Conservation (phyloP, 495 filamentous ascomycete genomes). For the Aspergillus heteromorphus region DNA sequence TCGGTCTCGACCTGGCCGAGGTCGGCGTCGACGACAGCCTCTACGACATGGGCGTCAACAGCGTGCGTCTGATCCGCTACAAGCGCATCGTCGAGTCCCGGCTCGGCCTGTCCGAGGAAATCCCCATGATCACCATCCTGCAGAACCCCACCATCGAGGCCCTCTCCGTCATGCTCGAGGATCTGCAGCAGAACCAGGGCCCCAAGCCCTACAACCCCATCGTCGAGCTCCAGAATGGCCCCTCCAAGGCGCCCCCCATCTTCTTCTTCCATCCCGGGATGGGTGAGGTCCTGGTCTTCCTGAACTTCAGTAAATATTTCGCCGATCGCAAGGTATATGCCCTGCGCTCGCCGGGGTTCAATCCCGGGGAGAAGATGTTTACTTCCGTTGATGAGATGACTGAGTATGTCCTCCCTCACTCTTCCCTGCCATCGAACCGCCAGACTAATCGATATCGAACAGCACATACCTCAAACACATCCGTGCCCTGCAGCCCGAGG, state of each 20-base stretch:
- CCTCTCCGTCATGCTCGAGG: constrained; percentile 26
- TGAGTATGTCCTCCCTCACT: constrained; percentile 20
- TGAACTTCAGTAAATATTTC: constrained; percentile 39
- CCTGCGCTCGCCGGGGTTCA: constrained; percentile 47
- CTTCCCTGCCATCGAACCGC: background rate
- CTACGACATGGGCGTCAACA: constrained; percentile 39
- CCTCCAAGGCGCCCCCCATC: constrained; percentile 40
- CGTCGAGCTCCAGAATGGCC: constrained; percentile 34
- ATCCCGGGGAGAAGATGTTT: constrained; percentile 33
- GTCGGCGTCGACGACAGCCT: constrained; percentile 25
- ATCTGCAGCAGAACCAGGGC: constrained; percentile 7
- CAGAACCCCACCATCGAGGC: constrained; percentile 30
- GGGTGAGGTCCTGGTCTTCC: constrained; percentile 52
- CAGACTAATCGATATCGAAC: background rate
- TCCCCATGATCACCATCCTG: constrained; percentile 37
- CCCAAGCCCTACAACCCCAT: constrained; percentile 39
- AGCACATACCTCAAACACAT: constrained; percentile 38
- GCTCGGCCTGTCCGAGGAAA: constrained; percentile 13
- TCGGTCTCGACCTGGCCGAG: constrained; percentile 9
- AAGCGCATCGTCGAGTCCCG: constrained; percentile 13
- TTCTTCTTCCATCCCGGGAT: constrained; percentile 53
- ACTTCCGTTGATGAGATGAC: constrained; percentile 10
- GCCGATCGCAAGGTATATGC: constrained; percentile 48
- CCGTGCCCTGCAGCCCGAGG: constrained; percentile 37
- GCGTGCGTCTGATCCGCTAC: constrained; percentile 38